Percentiles rank a stretch among this genome's conserved stretches.
Evolutionary conservation across 2,329 filamentous ascomycete genomes (phyloP).

Genomic region (Didymella segeticola): DNA sequence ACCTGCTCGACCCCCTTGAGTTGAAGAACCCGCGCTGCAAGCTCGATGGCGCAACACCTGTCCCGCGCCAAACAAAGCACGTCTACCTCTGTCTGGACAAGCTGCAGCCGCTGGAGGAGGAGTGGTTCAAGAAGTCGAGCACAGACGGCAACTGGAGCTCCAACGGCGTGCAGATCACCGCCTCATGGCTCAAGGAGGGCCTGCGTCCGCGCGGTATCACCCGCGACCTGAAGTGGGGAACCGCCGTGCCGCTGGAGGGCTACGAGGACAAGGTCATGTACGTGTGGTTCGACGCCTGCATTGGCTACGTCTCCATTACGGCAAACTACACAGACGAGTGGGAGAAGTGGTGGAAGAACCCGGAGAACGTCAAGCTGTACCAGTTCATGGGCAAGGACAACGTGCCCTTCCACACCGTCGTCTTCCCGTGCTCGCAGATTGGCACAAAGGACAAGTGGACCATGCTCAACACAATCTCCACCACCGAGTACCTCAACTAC

Average conservation of each 20-base stretch:
- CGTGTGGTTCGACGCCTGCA: constrained; percentile 91
- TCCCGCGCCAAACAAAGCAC: constrained; percentile 84
- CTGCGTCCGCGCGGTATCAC: constrained; percentile 89
- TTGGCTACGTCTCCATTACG: constrained; percentile 95
- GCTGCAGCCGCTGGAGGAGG: constrained; percentile 76
- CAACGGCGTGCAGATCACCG: constrained; percentile 78
- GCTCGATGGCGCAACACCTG: constrained; percentile 81
- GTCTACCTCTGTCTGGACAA: constrained; percentile 88
- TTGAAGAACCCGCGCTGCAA: constrained; percentile 77
- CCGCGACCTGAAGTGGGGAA: constrained; percentile 90
- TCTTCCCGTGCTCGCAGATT: constrained; percentile 87
- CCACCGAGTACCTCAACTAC: constrained; percentile 71
- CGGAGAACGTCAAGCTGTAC: constrained; percentile 85
- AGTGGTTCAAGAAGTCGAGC: constrained; percentile 78
- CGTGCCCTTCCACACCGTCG: constrained; percentile 85
- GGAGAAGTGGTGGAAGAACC: constrained; percentile 95
- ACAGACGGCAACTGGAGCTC: constrained; percentile 77
- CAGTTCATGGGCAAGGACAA: constrained; percentile 95
- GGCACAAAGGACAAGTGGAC: constrained; percentile 89
- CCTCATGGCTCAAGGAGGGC: constrained; percentile 83
- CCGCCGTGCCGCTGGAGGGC: constrained; percentile 64
- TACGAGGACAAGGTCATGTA: constrained; percentile 86
- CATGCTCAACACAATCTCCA: constrained; percentile 84
- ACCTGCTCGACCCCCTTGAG: constrained; percentile 57
- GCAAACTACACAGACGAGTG: constrained; percentile 87